phyloP scores from a whole-genome alignment of 257 asterid genomes.

The Perilla frutescens region DNA sequence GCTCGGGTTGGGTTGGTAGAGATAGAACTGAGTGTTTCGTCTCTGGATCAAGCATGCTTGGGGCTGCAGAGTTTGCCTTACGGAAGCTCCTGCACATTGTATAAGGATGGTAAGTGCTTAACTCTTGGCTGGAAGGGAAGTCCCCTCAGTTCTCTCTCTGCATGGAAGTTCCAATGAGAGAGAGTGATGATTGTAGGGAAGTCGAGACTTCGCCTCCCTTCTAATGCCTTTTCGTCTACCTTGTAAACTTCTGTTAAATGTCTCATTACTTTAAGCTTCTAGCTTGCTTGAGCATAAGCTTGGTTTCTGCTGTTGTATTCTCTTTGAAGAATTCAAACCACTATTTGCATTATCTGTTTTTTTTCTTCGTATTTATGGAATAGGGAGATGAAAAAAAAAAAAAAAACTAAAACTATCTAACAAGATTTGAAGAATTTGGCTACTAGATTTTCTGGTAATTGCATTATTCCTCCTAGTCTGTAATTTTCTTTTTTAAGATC shows the following conservation, averaged over 20 bases:
- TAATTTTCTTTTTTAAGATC: too few species aligned
- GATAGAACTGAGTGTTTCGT: constrained; percentile 44
- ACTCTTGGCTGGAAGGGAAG: constrained; percentile 64
- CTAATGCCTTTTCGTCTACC: background rate
- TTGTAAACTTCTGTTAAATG: background rate
- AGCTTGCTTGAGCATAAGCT: background rate
- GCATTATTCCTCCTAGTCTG: too few species aligned
- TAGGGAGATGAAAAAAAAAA: too few species aligned
- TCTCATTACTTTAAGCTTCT: background rate
- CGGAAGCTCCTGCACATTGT: constrained; percentile 47
- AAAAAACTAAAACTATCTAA: too few species aligned
- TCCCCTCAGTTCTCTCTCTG: constrained; percentile 46
- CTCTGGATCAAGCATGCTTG: constrained; percentile 44
- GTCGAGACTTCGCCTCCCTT: background rate
- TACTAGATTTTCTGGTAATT: too few species aligned
- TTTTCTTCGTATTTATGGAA: background rate
- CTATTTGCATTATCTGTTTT: background rate
- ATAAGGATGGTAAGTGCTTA: constrained; percentile 47
- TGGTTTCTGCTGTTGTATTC: background rate
- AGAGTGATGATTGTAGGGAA: background rate
- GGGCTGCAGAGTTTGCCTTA: constrained; percentile 38
- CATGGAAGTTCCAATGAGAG: constrained; percentile 46
- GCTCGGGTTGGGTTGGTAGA: constrained; percentile 39
- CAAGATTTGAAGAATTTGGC: too few species aligned
- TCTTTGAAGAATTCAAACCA: background rate